phyloP scores from a whole-genome alignment of 108 stramenopile genomes.

The Nitzschia sp. region DNA sequence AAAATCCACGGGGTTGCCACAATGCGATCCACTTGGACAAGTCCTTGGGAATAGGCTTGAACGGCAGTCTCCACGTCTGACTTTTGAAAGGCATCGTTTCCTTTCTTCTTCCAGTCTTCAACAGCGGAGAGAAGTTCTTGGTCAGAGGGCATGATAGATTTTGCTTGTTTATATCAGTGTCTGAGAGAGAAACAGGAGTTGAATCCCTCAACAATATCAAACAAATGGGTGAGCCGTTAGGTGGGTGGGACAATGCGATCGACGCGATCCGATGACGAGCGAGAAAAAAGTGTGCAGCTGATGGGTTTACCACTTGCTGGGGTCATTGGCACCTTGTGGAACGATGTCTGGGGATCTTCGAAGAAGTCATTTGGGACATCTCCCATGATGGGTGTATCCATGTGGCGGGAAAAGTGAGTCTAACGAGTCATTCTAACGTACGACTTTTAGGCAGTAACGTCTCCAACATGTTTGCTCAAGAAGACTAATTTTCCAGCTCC shows the following conservation, averaged over 20 bases:
- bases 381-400: no score
- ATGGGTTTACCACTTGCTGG: not conserved
- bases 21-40: slow-evolving; percentile 44
- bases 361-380: no score
- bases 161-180: not conserved
- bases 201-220: no score
- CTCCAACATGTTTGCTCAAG: no score
- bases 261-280: not conserved
- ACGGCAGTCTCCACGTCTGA: slow-evolving; percentile 50
- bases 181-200: no score
- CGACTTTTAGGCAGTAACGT: no score
- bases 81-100: slow-evolving; percentile 71
- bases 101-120: slow-evolving; percentile 58
- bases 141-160: slow-evolving; percentile 41
- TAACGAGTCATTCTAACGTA: no score
- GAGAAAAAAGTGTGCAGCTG: not conserved
- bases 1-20: slow-evolving; percentile 19
- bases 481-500: no score
- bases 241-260: not conserved
- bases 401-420: no score
- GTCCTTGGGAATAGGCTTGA: slow-evolving; percentile 47
- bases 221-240: no score
- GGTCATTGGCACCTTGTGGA: not conserved
- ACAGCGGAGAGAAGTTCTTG: slow-evolving; percentile 24
- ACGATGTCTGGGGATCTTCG: no score